Percentiles rank a stretch among this genome's conserved stretches.
Conservation (phyloP, 352 stramenopile genomes). For the Globisporangium viniferum region DNA sequence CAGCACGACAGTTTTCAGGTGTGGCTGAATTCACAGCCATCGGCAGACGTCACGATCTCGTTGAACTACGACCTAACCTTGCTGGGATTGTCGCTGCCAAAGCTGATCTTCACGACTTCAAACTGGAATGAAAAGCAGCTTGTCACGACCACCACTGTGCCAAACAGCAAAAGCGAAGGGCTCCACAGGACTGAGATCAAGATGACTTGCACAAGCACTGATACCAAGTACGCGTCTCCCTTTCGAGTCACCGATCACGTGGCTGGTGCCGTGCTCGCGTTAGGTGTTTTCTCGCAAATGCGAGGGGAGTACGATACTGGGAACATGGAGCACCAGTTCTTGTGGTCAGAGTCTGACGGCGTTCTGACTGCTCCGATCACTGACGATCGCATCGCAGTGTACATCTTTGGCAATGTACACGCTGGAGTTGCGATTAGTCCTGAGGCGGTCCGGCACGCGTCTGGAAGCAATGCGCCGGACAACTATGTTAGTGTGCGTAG, state of each 20-base stretch:
- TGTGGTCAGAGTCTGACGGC: conserved; percentile 39
- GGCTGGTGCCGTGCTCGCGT: conserved; percentile 33
- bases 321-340: conserved; percentile 45
- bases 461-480: conserved; percentile 17
- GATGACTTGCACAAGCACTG: conserved; percentile 31
- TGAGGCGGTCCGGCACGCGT: conserved; percentile 34
- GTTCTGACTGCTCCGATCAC: conserved; percentile 44
- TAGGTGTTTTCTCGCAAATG: conserved; percentile 46
- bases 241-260: conserved; percentile 23
- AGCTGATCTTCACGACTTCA: conserved; percentile 36
- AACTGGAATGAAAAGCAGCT: conserved; percentile 41
- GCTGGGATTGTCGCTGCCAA: conserved; percentile 23
- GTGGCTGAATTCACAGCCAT: conserved; percentile 47
- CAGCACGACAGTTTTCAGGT: conserved; percentile 50
- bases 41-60: conserved; percentile 33
- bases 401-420: conserved; percentile 56
- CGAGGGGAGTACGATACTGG: conserved; percentile 53
- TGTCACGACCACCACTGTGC: conserved; percentile 29
- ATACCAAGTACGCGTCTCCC: conserved; percentile 35
- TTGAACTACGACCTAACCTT: conserved; percentile 18
- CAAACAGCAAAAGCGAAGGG: conserved; percentile 34
- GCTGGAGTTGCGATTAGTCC: conserved; percentile 29
- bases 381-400: conserved; percentile 25
- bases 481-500: conserved; percentile 40
- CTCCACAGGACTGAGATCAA: conserved; percentile 35